Conservation (phyloP, 495 filamentous ascomycete genomes). For the Annulohypoxylon stygium region DNA sequence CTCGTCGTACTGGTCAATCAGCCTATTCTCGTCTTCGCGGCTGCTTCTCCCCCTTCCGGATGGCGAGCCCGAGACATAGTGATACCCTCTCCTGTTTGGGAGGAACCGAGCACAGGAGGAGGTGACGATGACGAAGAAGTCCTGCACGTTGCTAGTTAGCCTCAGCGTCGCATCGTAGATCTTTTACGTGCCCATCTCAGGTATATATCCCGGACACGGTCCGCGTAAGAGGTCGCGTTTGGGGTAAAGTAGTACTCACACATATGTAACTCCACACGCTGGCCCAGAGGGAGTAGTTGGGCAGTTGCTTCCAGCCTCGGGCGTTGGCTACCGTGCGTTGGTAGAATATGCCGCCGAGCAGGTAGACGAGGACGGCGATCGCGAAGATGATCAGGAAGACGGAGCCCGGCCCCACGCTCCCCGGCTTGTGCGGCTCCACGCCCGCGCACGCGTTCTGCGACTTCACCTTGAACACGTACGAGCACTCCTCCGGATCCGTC, state of each 20-base stretch:
- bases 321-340: conserved; percentile 95
- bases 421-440: conserved; percentile 69
- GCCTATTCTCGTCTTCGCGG: conserved; percentile 87
- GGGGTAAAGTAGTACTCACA: conserved; percentile 66
- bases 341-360: conserved; percentile 94
- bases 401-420: conserved; percentile 82
- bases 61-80: conserved; percentile 64
- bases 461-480: conserved; percentile 98
- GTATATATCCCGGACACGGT: neutral
- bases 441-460: conserved; percentile 84
- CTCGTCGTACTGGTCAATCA: conserved; percentile 97
- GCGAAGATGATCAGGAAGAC: conserved; percentile 93
- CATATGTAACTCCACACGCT: conserved; percentile 85
- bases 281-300: conserved; percentile 93
- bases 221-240: neutral
- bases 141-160: conserved; percentile 64
- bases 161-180: neutral
- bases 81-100: conserved; percentile 73
- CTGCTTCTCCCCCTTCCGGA: conserved; percentile 59
- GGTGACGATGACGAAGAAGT: conserved; percentile 82
- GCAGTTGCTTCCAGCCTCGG: conserved; percentile 93
- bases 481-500: conserved; percentile 84
- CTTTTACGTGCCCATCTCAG: neutral
- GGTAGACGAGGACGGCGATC: conserved; percentile 87
- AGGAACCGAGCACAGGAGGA: conserved; percentile 80